Evolutionary conservation across 805 yeast species (phyloP).

Genomic region (Candida germanica): DNA sequence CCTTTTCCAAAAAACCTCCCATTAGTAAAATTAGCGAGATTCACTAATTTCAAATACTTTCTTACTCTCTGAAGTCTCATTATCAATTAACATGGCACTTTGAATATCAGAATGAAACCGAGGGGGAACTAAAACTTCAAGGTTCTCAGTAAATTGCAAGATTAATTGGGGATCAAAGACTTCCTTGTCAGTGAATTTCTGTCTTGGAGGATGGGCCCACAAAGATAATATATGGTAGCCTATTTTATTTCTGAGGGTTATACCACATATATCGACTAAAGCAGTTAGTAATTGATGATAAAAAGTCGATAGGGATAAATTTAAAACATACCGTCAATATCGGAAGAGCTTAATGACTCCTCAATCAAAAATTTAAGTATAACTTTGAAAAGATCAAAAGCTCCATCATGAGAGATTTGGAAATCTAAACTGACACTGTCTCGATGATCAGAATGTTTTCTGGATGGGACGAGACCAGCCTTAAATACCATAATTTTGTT

Average conservation of each 20-base stretch:
- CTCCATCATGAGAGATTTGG: conserved; percentile 12
- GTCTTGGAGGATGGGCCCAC: conserved; percentile 16
- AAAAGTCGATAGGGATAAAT: neutral
- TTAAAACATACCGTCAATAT: conserved; percentile 3
- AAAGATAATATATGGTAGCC: conserved; percentile 15
- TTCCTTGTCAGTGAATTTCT: conserved; percentile 5
- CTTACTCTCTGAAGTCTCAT: neutral
- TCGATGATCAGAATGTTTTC: conserved; percentile 12
- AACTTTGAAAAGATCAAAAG: conserved; percentile 11
- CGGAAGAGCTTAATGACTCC: conserved; percentile 7
- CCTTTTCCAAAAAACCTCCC: too few species aligned
- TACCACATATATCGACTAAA: conserved; percentile 17
- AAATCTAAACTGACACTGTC: conserved; percentile 18
- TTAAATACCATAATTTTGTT: conserved; percentile 15
- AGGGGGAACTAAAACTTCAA: neutral
- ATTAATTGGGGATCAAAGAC: conserved; percentile 6
- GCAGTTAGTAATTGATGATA: conserved; percentile 5
- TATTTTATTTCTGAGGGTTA: conserved; percentile 9
- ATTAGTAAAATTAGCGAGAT: too few species aligned
- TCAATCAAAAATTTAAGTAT: conserved; percentile 11
- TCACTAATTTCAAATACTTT: too few species aligned
- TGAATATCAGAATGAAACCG: neutral
- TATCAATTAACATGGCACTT: neutral
- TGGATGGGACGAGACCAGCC: conserved; percentile 13
- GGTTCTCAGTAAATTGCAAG: neutral